These are phyloP conservation scores for Tanacetum coccineum DNA, from an alignment of 129 eudicot species.

Conservation along the genomic window DNA sequence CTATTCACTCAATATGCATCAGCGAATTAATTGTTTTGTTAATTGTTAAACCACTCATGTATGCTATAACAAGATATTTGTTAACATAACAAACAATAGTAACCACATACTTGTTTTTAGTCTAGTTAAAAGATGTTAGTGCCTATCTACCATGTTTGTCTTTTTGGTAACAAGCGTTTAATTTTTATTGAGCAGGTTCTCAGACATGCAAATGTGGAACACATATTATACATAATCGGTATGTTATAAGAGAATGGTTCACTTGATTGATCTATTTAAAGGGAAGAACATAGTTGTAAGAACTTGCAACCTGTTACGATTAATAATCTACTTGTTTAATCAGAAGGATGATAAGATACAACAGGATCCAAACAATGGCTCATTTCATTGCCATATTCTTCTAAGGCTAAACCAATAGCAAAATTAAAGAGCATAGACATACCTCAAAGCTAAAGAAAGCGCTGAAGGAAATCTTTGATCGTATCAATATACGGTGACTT, in stretches of 20 bases:
- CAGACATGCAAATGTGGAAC: neutral
- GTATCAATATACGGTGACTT: conserved; percentile 67
- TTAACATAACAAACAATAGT: neutral
- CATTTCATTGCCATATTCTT: neutral
- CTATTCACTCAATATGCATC: conserved; percentile 20
- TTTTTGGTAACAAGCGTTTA: neutral
- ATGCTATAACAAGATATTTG: neutral
- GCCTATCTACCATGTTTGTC: neutral
- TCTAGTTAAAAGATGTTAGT: neutral
- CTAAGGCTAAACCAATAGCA: neutral
- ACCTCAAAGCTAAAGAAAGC: conserved; percentile 43
- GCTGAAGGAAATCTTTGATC: conserved; percentile 62
- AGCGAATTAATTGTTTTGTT: conserved; percentile 8
- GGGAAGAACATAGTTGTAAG: neutral
- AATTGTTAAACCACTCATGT: neutral
- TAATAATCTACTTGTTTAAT: neutral
- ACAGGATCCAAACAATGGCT: neutral
- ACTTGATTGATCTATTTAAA: neutral
- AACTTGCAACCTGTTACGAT: neutral
- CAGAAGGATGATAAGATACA: neutral
- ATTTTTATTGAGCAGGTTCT: neutral
- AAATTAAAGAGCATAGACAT: neutral
- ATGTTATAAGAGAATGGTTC: neutral
- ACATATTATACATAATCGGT: neutral
- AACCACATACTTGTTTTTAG: neutral